Percentiles rank a stretch among this genome's conserved stretches.
phyloP scores from a whole-genome alignment of 2,329 filamentous ascomycete species.

The Scedosporium apiospermum region DNA sequence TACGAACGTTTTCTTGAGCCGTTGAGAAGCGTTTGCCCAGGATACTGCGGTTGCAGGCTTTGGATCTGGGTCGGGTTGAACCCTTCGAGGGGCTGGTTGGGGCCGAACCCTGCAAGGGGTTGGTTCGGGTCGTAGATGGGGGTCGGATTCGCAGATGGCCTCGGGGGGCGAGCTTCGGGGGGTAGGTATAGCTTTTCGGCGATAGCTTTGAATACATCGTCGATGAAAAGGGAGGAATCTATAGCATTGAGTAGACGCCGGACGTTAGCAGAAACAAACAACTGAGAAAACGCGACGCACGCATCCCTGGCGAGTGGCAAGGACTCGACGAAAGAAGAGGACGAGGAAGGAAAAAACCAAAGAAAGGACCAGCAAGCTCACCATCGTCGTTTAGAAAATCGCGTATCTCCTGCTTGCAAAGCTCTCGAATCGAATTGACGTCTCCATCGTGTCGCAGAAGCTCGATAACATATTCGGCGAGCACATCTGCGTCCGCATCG shows the following conservation, averaged over 20 bases:
- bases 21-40: conserved; percentile 4
- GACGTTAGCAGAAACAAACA: no score
- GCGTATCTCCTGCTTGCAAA: conserved; percentile 62
- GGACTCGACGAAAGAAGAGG: no score
- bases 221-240: conserved; percentile 55
- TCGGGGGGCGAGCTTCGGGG: conserved; percentile 24
- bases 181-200: conserved; percentile 52
- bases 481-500: conserved; percentile 70
- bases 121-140: background rate
- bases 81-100: background rate
- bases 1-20: conserved; percentile 10
- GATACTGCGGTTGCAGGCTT: background rate
- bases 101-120: background rate
- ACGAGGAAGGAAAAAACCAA: background rate
- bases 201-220: conserved; percentile 61
- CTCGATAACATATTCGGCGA: conserved; percentile 77
- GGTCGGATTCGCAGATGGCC: background rate
- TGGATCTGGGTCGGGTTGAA: background rate
- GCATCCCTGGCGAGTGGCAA: background rate
- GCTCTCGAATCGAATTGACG: conserved; percentile 51
- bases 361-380: background rate
- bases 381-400: conserved; percentile 63
- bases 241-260: background rate
- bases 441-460: conserved; percentile 59
- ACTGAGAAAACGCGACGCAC: background rate